Percentiles rank a stretch among this genome's conserved stretches.
phyloP scores from a whole-genome alignment of 1,284 basidiomycete genomes.

The Irpex sp. region DNA sequence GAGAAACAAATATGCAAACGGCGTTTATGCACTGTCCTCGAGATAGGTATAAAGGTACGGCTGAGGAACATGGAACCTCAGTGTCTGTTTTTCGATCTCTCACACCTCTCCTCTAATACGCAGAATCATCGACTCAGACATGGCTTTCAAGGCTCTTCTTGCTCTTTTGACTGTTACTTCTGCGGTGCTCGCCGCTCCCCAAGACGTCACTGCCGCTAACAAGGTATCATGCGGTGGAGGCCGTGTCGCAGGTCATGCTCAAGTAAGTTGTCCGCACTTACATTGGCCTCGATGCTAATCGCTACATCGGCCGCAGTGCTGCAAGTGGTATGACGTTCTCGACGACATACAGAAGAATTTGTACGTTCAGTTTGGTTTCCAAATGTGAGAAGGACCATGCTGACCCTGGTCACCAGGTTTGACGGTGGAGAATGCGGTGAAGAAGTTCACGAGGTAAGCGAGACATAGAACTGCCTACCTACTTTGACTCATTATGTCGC shows the following conservation, averaged over 20 bases:
- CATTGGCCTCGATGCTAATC: neutral
- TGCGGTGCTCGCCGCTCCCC: neutral
- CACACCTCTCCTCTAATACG: neutral
- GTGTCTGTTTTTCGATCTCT: neutral
- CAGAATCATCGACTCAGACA: neutral
- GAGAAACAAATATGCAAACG: neutral
- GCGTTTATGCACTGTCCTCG: neutral
- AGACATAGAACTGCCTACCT: neutral
- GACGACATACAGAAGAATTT: slow-evolving; percentile 22
- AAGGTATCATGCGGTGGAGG: neutral
- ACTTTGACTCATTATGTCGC: neutral
- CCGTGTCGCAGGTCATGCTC: neutral
- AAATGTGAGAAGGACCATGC: neutral
- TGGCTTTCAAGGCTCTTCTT: slow-evolving; percentile 11
- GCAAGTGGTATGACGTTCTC: slow-evolving; percentile 22
- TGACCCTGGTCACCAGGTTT: slow-evolving; percentile 14
- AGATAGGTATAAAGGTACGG: neutral
- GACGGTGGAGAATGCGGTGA: slow-evolving; percentile 21
- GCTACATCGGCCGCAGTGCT: slow-evolving; percentile 15
- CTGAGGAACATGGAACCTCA: neutral
- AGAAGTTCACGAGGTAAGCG: slow-evolving; percentile 18
- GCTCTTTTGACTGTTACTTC: slow-evolving; percentile 1
- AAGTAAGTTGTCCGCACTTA: neutral
- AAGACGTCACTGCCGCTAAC: neutral
- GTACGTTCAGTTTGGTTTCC: slow-evolving; percentile 7